These are phyloP conservation scores for Saccharomycopsis vini DNA, from an alignment of 805 yeast species.

Conservation along the genomic window DNA sequence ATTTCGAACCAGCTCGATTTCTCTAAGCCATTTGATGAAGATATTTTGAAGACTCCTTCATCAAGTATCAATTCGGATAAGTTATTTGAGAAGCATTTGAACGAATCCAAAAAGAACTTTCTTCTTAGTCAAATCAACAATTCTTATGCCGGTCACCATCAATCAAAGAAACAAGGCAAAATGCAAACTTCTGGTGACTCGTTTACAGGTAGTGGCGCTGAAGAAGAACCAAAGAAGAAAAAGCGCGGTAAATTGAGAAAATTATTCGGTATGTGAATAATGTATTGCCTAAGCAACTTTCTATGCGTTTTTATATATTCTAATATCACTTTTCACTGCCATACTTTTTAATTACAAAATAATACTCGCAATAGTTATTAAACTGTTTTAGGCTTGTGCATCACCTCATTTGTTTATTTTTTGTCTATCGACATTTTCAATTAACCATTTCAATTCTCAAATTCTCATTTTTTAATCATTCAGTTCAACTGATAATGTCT, in stretches of 20 bases:
- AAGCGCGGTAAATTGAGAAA: slow-evolving; percentile 4
- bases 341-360: no score
- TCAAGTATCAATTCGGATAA: slow-evolving; percentile 18
- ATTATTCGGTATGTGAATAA: slow-evolving; percentile 4
- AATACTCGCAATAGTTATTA: no score
- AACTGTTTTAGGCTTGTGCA: no score
- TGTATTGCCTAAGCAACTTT: no score
- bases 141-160: slow-evolving; percentile 3
- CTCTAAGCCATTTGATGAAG: slow-evolving; percentile 6
- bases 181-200: background rate
- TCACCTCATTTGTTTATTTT: no score
- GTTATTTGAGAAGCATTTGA: slow-evolving; percentile 18
- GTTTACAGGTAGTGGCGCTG: background rate
- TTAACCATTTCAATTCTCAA: no score
- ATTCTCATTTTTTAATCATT: no score
- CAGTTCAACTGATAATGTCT: no score
- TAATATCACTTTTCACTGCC: no score
- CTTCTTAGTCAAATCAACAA: slow-evolving; percentile 10
- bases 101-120: slow-evolving; percentile 16
- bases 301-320: no score
- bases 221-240: slow-evolving; percentile 2
- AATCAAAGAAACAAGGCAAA: background rate
- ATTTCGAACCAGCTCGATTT: background rate
- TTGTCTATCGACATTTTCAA: no score
- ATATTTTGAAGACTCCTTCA: slow-evolving; percentile 14